phyloP scores from a whole-genome alignment of 345 rosid genomes.

The Gossypium bickii region DNA sequence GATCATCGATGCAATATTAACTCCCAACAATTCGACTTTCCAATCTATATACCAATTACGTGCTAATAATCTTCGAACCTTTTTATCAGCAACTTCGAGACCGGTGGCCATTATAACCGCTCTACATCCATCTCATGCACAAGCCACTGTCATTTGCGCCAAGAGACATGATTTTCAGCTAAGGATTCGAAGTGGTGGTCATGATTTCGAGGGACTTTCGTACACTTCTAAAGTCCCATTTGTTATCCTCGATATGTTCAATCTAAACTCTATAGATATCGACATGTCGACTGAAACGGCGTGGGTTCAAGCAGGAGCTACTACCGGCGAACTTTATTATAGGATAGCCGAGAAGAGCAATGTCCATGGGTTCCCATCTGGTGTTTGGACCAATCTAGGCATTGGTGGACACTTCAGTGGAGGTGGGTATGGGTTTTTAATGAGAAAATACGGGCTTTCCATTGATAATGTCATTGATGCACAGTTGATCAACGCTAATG shows the following conservation, averaged over 20 bases:
- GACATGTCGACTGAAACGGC: constrained; percentile 44
- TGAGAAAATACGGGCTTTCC: neutral
- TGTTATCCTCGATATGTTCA: constrained; percentile 51
- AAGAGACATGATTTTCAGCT: constrained; percentile 34
- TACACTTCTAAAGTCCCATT: constrained; percentile 32
- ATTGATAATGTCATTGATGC: constrained; percentile 6
- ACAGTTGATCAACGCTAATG: neutral
- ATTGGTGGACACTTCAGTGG: constrained; percentile 5
- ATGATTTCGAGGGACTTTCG: constrained; percentile 60
- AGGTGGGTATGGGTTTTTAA: neutral
- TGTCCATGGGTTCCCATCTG: constrained; percentile 57
- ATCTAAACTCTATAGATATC: constrained; percentile 43
- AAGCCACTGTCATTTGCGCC: constrained; percentile 51
- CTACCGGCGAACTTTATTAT: constrained; percentile 59
- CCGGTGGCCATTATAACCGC: constrained; percentile 60
- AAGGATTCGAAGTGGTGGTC: constrained; percentile 70
- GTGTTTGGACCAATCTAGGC: constrained; percentile 18
- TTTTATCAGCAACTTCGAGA: constrained; percentile 46
- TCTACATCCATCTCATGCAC: constrained; percentile 48
- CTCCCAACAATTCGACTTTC: constrained; percentile 39
- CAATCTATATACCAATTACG: constrained; percentile 37
- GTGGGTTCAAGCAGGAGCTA: constrained; percentile 71
- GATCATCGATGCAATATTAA: constrained; percentile 8
- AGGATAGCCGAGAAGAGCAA: constrained; percentile 44
- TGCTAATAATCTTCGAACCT: constrained; percentile 50